phyloP scores from a whole-genome alignment of 208 protist species.

The Lotmaria passim region DNA sequence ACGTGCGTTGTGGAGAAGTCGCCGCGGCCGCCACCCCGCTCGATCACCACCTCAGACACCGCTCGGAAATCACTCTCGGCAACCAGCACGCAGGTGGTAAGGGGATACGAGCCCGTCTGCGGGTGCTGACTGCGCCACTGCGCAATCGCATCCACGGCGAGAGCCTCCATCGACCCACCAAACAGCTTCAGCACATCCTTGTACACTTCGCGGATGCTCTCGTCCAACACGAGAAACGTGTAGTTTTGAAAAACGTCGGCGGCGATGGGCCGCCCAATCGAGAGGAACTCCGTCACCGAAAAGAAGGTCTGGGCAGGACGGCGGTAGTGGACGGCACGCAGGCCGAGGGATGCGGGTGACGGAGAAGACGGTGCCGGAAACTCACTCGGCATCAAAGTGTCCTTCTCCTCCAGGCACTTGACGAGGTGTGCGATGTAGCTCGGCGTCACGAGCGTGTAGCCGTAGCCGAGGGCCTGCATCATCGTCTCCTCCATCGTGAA shows the following conservation, averaged over 20 bases:
- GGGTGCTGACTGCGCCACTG: slow-evolving; percentile 15
- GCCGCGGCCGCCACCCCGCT: slow-evolving; percentile 21
- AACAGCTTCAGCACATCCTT: slow-evolving; percentile 37
- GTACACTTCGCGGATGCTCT: slow-evolving; percentile 30
- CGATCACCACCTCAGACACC: slow-evolving; percentile 42
- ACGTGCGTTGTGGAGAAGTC: slow-evolving; percentile 2
- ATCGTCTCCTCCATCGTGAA: slow-evolving; percentile 59
- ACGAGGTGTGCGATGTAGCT: slow-evolving; percentile 48
- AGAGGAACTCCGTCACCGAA: slow-evolving; percentile 57
- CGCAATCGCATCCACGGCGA: slow-evolving; percentile 22
- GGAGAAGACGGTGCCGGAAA: slow-evolving; percentile 51
- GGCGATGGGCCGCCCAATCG: slow-evolving; percentile 34
- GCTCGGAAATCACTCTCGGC: slow-evolving; percentile 37
- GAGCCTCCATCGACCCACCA: slow-evolving; percentile 38
- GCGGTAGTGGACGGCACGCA: slow-evolving; percentile 59
- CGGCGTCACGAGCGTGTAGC: slow-evolving; percentile 75
- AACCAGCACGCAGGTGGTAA: slow-evolving; percentile 37
- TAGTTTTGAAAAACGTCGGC: slow-evolving; percentile 43
- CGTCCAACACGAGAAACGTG: slow-evolving; percentile 55
- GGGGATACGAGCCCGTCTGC: slow-evolving; percentile 13
- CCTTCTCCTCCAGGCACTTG: slow-evolving; percentile 32
- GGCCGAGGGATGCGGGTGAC: slow-evolving; percentile 36
- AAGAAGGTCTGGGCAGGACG: slow-evolving; percentile 63
- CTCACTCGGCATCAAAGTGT: slow-evolving; percentile 40
- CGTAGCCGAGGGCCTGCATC: slow-evolving; percentile 60